phyloP scores from a whole-genome alignment of 2,329 filamentous ascomycete genomes.

The Phaeosphaeriaceae sp. region DNA sequence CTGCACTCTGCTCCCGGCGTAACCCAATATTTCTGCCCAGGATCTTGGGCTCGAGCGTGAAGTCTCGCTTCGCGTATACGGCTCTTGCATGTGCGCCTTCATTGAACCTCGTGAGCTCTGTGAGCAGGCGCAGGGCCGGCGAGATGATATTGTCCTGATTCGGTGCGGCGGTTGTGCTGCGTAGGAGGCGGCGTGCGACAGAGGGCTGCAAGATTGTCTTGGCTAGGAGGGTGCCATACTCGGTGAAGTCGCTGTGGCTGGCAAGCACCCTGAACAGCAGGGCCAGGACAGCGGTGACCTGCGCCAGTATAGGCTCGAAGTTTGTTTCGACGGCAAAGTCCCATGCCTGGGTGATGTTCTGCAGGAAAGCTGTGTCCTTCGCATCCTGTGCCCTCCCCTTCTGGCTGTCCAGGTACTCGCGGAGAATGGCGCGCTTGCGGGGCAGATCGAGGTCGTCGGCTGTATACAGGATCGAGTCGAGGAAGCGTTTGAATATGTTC shows the following conservation, averaged over 20 bases:
- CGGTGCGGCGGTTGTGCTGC: constrained; percentile 79
- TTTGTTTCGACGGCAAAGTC: constrained; percentile 79
- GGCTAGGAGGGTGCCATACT: constrained; percentile 79
- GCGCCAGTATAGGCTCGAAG: constrained; percentile 81
- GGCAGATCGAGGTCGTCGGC: constrained; percentile 57
- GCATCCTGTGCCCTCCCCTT: constrained; percentile 58
- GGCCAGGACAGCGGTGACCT: constrained; percentile 80
- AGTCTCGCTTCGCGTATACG: constrained; percentile 78
- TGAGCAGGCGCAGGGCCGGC: constrained; percentile 83
- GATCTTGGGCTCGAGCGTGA: constrained; percentile 73
- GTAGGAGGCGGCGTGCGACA: constrained; percentile 80
- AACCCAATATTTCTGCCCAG: constrained; percentile 82
- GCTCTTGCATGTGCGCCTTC: constrained; percentile 80
- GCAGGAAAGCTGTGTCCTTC: constrained; percentile 69
- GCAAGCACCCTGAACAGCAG: constrained; percentile 82
- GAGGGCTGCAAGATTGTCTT: constrained; percentile 81
- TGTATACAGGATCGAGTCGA: constrained; percentile 68
- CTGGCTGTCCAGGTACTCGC: constrained; percentile 71
- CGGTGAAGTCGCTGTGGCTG: constrained; percentile 73
- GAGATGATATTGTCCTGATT: constrained; percentile 88
- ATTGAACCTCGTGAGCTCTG: constrained; percentile 85
- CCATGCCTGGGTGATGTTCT: constrained; percentile 88
- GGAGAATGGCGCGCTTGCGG: constrained; percentile 65
- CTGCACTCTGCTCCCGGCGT: constrained; percentile 61
- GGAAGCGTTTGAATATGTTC: constrained; percentile 72